Evolutionary conservation across 2,329 filamentous ascomycete genomes (phyloP), one percentile per base, ranked within the genome.

Genomic region (Mycosphaerella sp.): DNA sequence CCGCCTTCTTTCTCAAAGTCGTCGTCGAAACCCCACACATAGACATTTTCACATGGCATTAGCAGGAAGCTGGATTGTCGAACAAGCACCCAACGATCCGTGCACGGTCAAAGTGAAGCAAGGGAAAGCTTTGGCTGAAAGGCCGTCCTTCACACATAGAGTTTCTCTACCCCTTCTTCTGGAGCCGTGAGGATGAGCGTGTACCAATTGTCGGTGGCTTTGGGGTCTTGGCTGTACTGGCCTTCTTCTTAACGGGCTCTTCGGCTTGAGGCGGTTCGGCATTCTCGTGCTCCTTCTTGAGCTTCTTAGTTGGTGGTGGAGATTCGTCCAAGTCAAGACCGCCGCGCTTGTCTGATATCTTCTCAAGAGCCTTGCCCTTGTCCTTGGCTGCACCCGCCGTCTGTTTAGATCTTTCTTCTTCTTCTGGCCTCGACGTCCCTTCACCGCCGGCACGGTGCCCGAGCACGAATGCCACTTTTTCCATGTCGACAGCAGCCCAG

Each of bases 391-490:
- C 21, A 17, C 21, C 21, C 26, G 29, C 21, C 3, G 10, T 6
- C 12, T 12, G 6, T 29, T 4, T 11, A 29, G 43, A 11, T 3
- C 21, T 29, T 12, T 32, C 32, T 6, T 23, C 41, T 12, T 36
- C 26, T 26, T 43, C 26, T 17, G 44, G 12, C 2, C 17, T 6
- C 12, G 14, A 10, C 29, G n/a, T 26, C 12, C 29, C 31, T 21
- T 41, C 46, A 14, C 41, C 46, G 12, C 23, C 21, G 1, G 32
- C 41, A 34, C 41, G 52, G 45, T 53, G 54, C 31, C 59, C 59
- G n/a, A 61, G 45, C 12, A 59, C 60, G 36, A 55, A 62, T 8
- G 59, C 60, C 9, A 52, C 57, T 44, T 56, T 59, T 47, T 62
- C 60, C 8, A 54, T 38, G 12, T 57, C 53, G 26, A 59, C 49